A percentile compares a stretch with the other conserved stretches of the same genome.
Evolutionary conservation across 371 early-diverging fungal species (phyloP).

Genomic region (Apophysomyces ossiformis): DNA sequence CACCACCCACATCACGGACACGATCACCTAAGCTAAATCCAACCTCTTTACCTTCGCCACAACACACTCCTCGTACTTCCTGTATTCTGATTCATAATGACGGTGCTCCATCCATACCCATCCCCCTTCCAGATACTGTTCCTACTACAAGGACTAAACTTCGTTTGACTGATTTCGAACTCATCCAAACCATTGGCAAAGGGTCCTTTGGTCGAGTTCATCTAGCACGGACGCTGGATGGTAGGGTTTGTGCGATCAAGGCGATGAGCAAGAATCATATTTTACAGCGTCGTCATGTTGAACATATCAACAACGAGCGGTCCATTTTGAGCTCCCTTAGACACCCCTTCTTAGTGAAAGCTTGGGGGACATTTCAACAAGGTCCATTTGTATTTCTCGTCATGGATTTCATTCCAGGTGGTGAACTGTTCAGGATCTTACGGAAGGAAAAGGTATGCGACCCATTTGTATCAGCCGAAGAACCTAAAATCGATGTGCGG

Average conservation of each 20-base stretch:
- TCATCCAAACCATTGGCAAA: constrained; percentile 68
- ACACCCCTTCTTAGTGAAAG: constrained; percentile 92
- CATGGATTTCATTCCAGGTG: constrained; percentile 81
- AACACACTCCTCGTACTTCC: background rate
- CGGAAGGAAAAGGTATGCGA: constrained; percentile 61
- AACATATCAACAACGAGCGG: constrained; percentile 91
- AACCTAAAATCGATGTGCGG: constrained; percentile 10
- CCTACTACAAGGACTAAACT: background rate
- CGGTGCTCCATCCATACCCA: background rate
- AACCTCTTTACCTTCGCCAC: background rate
- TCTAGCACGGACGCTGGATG: constrained; percentile 52
- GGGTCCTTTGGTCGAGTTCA: constrained; percentile 76
- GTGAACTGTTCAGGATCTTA: constrained; percentile 82
- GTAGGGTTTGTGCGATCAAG: constrained; percentile 85
- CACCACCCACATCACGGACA: background rate
- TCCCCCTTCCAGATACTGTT: background rate
- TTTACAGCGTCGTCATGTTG: constrained; percentile 92
- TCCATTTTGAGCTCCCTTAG: constrained; percentile 82
- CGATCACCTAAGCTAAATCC: background rate
- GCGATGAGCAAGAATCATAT: constrained; percentile 91
- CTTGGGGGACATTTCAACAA: constrained; percentile 94
- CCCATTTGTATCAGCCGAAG: background rate
- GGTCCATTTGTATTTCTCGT: constrained; percentile 72
- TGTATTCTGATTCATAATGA: background rate
- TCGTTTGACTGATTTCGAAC: constrained; percentile 25